A percentile compares a stretch with the other conserved stretches of the same genome.
phyloP scores from a whole-genome alignment of 1,284 basidiomycete genomes.

The Puccinia triticina region DNA sequence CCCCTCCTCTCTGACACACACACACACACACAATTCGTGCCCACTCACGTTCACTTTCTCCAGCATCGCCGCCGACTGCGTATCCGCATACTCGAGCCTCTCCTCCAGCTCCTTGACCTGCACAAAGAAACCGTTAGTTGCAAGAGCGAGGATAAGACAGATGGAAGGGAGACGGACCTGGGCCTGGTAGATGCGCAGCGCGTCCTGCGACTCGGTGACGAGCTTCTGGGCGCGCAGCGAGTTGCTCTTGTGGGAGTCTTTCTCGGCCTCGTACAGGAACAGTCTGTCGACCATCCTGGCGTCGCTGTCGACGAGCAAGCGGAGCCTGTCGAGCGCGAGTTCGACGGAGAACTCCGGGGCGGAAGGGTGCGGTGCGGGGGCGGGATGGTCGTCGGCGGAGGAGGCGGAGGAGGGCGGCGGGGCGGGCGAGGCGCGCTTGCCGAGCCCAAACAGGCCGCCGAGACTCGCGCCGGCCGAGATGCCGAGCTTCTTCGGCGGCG shows the following conservation, averaged over 20 bases:
- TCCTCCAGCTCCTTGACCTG: slow-evolving; percentile 41
- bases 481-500: neutral
- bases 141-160: neutral
- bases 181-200: slow-evolving; percentile 13
- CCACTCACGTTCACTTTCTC: slow-evolving; percentile 39
- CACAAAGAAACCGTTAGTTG: neutral
- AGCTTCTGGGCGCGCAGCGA: slow-evolving; percentile 17
- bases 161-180: slow-evolving; percentile 6
- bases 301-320: slow-evolving; percentile 20
- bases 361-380: neutral
- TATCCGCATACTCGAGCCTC: slow-evolving; percentile 29
- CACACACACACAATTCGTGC: neutral
- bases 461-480: neutral
- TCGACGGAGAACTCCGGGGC: slow-evolving; percentile 14
- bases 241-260: slow-evolving; percentile 2
- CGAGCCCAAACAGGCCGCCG: slow-evolving; percentile 38
- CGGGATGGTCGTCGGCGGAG: neutral
- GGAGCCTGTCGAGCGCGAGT: neutral
- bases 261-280: slow-evolving; percentile 7
- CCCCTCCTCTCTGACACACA: neutral
- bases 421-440: neutral
- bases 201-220: slow-evolving; percentile 10
- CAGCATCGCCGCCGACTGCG: slow-evolving; percentile 38
- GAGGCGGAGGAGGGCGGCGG: neutral
- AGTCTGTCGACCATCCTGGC: slow-evolving; percentile 22